Conservation (phyloP, 2,329 filamentous ascomycete species). For the Herpotrichia juniperi region DNA sequence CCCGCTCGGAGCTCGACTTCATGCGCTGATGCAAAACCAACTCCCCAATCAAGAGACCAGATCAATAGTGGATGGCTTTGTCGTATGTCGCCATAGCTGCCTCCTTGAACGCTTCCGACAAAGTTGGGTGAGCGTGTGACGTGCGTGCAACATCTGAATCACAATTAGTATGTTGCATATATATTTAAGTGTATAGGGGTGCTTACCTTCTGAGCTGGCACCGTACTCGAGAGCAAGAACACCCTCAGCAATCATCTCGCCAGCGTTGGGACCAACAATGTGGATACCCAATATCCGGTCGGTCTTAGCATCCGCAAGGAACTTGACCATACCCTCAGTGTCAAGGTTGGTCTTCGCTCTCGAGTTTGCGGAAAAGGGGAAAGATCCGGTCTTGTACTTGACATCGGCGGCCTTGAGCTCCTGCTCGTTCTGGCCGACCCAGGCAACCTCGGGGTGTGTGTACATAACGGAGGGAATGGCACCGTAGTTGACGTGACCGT, state of each 20-base stretch:
- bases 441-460: constrained; percentile 96
- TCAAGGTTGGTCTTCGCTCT: constrained; percentile 99
- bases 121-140: constrained; percentile 93
- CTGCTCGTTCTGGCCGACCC: constrained; percentile 97
- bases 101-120: constrained; percentile 99
- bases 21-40: constrained; percentile 43
- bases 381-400: constrained; percentile 90
- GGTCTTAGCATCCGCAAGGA: constrained; percentile 94
- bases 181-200: background rate
- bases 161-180: constrained; percentile 19
- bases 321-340: constrained; percentile 95
- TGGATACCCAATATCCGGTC: constrained; percentile 94
- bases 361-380: constrained; percentile 98
- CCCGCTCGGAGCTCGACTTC: constrained; percentile 41
- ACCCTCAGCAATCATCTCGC: constrained; percentile 99
- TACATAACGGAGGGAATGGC: constrained; percentile 99
- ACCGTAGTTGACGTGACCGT: constrained; percentile 98
- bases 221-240: constrained; percentile 96
- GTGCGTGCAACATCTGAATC: constrained; percentile 64
- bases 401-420: constrained; percentile 89
- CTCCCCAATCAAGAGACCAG: constrained; percentile 31
- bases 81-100: constrained; percentile 96
- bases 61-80: constrained; percentile 91
- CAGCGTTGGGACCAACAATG: constrained; percentile 94
- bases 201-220: constrained; percentile 89